phyloP scores from a whole-genome alignment of 768 basidiomycete genomes.

The Psilocybe sp. region DNA sequence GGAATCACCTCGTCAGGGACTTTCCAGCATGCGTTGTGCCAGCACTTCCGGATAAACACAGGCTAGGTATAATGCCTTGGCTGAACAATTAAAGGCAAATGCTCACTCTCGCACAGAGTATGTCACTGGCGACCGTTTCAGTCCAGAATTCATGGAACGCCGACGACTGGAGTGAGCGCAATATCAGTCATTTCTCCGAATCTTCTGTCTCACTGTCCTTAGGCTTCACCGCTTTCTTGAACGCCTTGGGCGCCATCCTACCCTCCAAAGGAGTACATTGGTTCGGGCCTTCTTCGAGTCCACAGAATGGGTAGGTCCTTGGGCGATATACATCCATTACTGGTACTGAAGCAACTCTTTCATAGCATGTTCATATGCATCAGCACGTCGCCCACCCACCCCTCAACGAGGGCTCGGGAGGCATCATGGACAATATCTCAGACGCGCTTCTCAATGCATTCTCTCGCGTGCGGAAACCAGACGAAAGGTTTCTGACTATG shows the following conservation, averaged over 20 bases:
- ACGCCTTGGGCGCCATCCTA: constrained; percentile 90
- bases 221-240: constrained; percentile 93
- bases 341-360: not conserved
- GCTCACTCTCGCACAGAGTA: constrained; percentile 61
- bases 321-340: not conserved
- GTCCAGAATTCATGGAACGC: constrained; percentile 95
- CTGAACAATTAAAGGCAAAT: not conserved
- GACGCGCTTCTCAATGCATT: constrained; percentile 97
- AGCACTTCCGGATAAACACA: constrained; percentile 93
- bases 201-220: not conserved
- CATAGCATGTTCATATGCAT: constrained; percentile 93
- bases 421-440: constrained; percentile 91
- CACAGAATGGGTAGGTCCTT: constrained; percentile 87
- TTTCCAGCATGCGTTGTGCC: constrained; percentile 99
- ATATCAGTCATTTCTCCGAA: not conserved
- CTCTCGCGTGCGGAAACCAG: constrained; percentile 92
- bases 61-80: constrained; percentile 59
- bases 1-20: constrained; percentile 83
- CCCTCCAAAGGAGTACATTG: constrained; percentile 85
- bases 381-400: constrained; percentile 93
- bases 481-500: constrained; percentile 93
- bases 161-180: constrained; percentile 71
- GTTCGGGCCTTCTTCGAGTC: constrained; percentile 95
- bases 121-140: constrained; percentile 95
- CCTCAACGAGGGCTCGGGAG: constrained; percentile 71